Percentiles rank a stretch among this genome's conserved stretches.
Conservation (phyloP, 106 monocot genomes). For the Dendrobium huoshanense region DNA sequence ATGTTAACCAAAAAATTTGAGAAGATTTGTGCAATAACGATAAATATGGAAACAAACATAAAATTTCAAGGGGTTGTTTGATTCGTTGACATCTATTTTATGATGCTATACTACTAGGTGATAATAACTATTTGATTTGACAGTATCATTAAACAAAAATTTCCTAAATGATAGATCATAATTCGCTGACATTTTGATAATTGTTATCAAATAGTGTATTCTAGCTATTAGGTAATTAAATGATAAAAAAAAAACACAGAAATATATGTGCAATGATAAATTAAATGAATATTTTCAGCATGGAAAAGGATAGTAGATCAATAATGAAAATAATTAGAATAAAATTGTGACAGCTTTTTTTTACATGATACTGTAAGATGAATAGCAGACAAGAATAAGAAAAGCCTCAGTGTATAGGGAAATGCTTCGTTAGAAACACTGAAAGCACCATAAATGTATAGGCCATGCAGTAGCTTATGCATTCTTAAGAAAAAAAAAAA, state of each 20-base stretch:
- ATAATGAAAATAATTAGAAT: too few species aligned
- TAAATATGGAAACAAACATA: not conserved
- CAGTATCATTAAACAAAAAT: not conserved
- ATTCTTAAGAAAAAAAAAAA: too few species aligned
- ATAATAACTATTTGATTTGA: not conserved
- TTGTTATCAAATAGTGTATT: not conserved
- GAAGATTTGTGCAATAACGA: not conserved
- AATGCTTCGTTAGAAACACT: too few species aligned
- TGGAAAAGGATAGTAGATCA: too few species aligned
- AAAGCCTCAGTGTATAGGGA: too few species aligned
- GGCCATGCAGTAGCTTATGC: too few species aligned
- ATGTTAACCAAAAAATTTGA: not conserved
- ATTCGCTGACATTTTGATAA: not conserved
- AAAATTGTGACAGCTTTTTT: too few species aligned
- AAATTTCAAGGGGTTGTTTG: not conserved
- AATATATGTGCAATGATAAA: not conserved
- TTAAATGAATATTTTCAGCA: too few species aligned
- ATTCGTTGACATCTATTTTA: not conserved
- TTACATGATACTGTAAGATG: too few species aligned
- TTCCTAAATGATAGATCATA: not conserved
- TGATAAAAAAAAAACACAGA: not conserved
- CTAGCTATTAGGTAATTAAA: not conserved
- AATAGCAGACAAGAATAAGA: too few species aligned
- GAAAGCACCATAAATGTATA: too few species aligned
- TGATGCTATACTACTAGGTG: not conserved